These are phyloP conservation scores for Hemisphaericaspora xylofermentans DNA, from an alignment of 1,139 yeast genomes.

Conservation along the genomic window DNA sequence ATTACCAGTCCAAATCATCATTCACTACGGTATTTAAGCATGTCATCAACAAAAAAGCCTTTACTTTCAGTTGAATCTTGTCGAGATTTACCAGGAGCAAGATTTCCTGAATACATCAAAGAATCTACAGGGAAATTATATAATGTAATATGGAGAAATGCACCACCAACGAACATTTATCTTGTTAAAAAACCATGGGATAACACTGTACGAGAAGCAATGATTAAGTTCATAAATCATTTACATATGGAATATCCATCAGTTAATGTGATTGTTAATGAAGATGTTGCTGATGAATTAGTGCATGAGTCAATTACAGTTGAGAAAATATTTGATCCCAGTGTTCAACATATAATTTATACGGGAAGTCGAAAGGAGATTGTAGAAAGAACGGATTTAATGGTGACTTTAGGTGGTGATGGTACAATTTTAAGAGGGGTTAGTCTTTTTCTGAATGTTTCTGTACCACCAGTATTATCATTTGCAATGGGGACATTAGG, in stretches of 20 bases:
- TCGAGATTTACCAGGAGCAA: slow-evolving; percentile 11
- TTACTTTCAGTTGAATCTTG: slow-evolving; percentile 10
- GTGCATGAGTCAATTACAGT: slow-evolving; percentile 29
- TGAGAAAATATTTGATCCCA: slow-evolving; percentile 10
- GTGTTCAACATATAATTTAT: slow-evolving; percentile 24
- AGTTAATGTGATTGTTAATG: slow-evolving; percentile 73
- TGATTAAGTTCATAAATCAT: slow-evolving; percentile 59
- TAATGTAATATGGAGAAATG: slow-evolving; percentile 48
- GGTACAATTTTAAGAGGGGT: slow-evolving; percentile 85
- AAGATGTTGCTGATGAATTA: slow-evolving; percentile 74
- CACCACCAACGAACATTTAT: slow-evolving; percentile 60
- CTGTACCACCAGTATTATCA: slow-evolving; percentile 86
- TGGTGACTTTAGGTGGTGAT: slow-evolving; percentile 83
- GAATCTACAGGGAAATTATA: slow-evolving; percentile 17
- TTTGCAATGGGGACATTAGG: slow-evolving; percentile 93
- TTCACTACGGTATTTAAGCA: neutral
- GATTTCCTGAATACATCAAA: slow-evolving; percentile 13
- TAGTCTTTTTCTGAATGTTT: slow-evolving; percentile 59
- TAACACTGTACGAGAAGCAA: slow-evolving; percentile 59
- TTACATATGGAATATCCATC: slow-evolving; percentile 61
- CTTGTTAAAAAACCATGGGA: slow-evolving; percentile 87
- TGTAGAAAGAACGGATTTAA: slow-evolving; percentile 58
- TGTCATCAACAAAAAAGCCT: neutral
- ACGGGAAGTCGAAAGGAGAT: slow-evolving; percentile 64
- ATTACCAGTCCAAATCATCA: neutral